Evolutionary conservation across 1,284 basidiomycete genomes (phyloP), one percentile per base, ranked within the genome.

Genomic region (Rhizoctonia solani): DNA sequence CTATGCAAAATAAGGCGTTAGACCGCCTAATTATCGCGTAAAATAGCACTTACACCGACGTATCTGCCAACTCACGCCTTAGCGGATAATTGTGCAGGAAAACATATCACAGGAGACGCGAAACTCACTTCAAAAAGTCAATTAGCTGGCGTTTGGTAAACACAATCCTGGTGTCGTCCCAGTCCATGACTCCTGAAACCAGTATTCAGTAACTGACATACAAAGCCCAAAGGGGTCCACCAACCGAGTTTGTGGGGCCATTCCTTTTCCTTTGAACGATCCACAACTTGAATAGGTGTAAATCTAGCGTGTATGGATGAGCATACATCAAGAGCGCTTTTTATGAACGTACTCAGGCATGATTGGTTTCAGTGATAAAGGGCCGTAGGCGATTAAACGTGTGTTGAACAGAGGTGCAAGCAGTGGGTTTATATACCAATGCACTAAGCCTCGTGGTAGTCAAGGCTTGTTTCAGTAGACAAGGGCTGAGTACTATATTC

Each of bases 161-260:
- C 25, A 71, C 69, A 42, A 71, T 70, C 47, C 67, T 68, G 44
- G 69, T 71, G 32, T 69, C 52, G 37, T 70, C 69, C 69, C 69
- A 69, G 55, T 71, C 70, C 41, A 71, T 46, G 3, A 70, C 14
- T 29, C 61, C 68, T 69, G 49, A 39, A 9, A 30, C 9, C 1
- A 37, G 32, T 27, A 30, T 39, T 69, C 54, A 49, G 41, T 50
- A 5, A 34, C 25, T 19, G 32, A 30, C 27, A 27, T 4, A 2
- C 25, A 9, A 46, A 14, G 8, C 9, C 9, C 14, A 27, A 27
- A 16, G 13, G n/a, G 16, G 30, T 23, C 13, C 49, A 69, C 70
- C 5, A 19, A 46, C 44, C 70, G 16, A 71, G 56, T 44, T 68
- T 55, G 30, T 67, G 67, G 4, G 65, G 54, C 70, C 70, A 71